Conservation (phyloP, 2,329 filamentous ascomycete genomes). For the Paraphoma chrysanthemicola region DNA sequence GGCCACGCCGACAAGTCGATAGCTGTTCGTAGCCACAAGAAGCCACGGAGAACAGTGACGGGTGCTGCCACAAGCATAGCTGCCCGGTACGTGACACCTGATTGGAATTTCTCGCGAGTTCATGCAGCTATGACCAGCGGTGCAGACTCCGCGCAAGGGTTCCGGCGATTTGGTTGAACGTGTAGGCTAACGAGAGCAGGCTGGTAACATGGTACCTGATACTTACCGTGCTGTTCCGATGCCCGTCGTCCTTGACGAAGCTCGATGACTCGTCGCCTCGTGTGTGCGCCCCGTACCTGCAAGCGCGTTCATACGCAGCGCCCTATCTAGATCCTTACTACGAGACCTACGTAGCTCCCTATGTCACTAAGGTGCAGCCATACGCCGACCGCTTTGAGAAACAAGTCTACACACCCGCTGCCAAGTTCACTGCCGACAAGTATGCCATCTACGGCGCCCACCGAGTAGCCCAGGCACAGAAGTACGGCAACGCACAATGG, state of each 20-base stretch:
- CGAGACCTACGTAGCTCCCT: conserved; percentile 80
- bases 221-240: conserved; percentile 80
- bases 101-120: not conserved
- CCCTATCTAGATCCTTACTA: conserved; percentile 89
- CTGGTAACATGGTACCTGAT: conserved; percentile 87
- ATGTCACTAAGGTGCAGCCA: conserved; percentile 77
- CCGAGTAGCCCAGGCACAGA: conserved; percentile 70
- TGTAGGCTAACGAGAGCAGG: conserved; percentile 46
- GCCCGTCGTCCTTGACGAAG: conserved; percentile 72
- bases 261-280: conserved; percentile 74
- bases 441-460: conserved; percentile 78
- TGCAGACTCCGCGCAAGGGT: too few relatives aligned
- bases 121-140: not conserved
- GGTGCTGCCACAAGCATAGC: conserved; percentile 41
- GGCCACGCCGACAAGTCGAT: conserved; percentile 30
- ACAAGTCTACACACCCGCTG: conserved; percentile 71
- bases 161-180: too few relatives aligned
- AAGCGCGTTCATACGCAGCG: conserved; percentile 69
- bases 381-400: conserved; percentile 68
- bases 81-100: conserved; percentile 33
- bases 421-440: conserved; percentile 65
- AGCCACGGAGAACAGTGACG: conserved; percentile 27
- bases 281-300: conserved; percentile 82
- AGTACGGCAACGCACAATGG: conserved; percentile 77
- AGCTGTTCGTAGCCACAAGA: conserved; percentile 19